Conservation (phyloP, 2,329 filamentous ascomycete species). For the Furcasterigmium furcatum region DNA sequence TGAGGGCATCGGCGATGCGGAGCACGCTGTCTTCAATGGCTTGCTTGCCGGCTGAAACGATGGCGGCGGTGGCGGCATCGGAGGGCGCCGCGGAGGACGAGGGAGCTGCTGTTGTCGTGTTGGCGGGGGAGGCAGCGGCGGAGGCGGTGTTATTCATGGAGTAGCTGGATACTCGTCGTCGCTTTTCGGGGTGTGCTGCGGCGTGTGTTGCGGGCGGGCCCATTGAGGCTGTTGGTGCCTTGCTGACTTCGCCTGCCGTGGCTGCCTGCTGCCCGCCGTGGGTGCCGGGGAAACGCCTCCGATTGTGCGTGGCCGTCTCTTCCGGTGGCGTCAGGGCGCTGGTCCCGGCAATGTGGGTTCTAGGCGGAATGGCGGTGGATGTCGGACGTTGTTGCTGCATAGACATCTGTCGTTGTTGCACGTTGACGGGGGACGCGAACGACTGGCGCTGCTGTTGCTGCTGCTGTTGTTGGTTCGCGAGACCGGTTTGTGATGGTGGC, state of each 20-base stretch:
- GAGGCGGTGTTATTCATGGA: conserved; percentile 8
- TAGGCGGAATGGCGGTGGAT: conserved; percentile 33
- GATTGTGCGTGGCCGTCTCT: conserved; percentile 39
- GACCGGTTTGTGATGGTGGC: conserved; percentile 12
- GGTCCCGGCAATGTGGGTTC: conserved; percentile 32
- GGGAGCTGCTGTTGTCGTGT: conserved; percentile 3
- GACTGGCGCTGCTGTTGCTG: conserved; percentile 14
- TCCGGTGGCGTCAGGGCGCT: conserved; percentile 54
- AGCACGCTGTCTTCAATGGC: conserved; percentile 32
- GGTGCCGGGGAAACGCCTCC: conserved; percentile 33
- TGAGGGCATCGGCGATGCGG: conserved; percentile 34
- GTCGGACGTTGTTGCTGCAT: conserved; percentile 22
- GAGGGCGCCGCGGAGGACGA: conserved; percentile 26
- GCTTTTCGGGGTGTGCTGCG: conserved; percentile 20
- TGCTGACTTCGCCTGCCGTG: conserved; percentile 4
- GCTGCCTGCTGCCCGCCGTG: conserved; percentile 10
- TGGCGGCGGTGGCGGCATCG: conserved; percentile 15
- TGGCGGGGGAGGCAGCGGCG: not conserved
- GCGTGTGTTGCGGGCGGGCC: conserved; percentile 5
- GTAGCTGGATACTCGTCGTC: conserved; percentile 27
- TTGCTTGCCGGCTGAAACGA: conserved; percentile 15
- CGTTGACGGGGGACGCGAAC: not conserved
- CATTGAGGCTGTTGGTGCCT: conserved; percentile 10
- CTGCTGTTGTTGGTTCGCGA: conserved; percentile 14
- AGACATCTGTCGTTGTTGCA: not conserved